Conservation (phyloP, 805 yeast species). For the Grigorovia humatica region DNA sequence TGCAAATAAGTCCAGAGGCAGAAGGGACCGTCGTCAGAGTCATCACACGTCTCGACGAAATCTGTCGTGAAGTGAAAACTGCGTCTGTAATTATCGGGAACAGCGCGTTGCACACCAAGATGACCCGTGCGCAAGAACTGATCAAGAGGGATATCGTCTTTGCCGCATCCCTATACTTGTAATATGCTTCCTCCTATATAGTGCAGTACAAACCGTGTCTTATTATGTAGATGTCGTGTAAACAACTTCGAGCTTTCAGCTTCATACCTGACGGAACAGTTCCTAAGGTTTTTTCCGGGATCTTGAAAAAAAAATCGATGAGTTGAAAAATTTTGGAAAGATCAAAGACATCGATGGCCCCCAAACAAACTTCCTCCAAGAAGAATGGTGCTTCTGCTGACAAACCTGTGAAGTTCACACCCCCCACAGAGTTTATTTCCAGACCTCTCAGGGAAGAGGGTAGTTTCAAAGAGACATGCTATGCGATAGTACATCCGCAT, state of each 20-base stretch:
- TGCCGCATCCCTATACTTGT: conserved; percentile 87
- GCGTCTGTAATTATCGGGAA: conserved; percentile 95
- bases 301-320: not conserved
- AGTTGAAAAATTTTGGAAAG: not conserved
- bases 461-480: conserved; percentile 27
- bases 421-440: conserved; percentile 32
- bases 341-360: conserved; percentile 14
- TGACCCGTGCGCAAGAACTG: conserved; percentile 85
- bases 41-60: conserved; percentile 85
- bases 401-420: conserved; percentile 24
- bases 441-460: conserved; percentile 26
- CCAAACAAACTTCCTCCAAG: conserved; percentile 21
- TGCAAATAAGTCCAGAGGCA: conserved; percentile 77
- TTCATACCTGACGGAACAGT: not conserved
- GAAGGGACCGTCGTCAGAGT: conserved; percentile 97
- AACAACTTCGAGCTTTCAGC: too few species aligned
- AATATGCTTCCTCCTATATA: conserved; percentile 5
- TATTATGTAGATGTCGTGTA: too few species aligned
- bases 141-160: conserved; percentile 95
- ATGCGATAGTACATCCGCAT: conserved; percentile 34
- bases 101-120: conserved; percentile 75
- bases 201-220: too few species aligned
- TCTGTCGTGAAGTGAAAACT: conserved; percentile 86
- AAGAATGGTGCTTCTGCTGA: conserved; percentile 17
- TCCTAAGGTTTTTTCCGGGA: not conserved